Percentiles rank a stretch among this genome's conserved stretches.
Evolutionary conservation across 768 basidiomycete genomes (phyloP).

Genomic region (Tylopilus sp.): DNA sequence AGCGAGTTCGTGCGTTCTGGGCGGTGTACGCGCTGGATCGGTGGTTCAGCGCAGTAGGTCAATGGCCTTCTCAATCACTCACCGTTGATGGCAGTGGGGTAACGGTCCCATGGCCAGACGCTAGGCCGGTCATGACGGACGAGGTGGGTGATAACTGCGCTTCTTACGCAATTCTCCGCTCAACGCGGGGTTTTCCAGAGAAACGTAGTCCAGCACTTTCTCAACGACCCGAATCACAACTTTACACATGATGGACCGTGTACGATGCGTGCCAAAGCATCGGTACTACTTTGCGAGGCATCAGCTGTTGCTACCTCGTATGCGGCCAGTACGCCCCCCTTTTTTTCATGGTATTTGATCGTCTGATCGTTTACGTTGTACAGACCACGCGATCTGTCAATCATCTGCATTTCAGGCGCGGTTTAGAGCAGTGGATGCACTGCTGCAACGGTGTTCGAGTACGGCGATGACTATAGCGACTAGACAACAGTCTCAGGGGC

Average conservation of each 20-base stretch:
- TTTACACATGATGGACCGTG: conserved; percentile 5
- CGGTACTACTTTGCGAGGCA: conserved; percentile 37
- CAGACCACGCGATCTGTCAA: conserved; percentile 43
- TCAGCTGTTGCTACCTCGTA: conserved; percentile 26
- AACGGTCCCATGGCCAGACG: conserved; percentile 42
- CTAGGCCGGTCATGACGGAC: neutral
- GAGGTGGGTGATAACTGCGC: conserved; percentile 1
- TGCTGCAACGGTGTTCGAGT: conserved; percentile 36
- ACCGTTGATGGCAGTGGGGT: conserved; percentile 30
- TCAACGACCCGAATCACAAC: conserved; percentile 12
- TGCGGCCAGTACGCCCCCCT: conserved; percentile 23
- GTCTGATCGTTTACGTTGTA: neutral
- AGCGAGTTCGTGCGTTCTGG: conserved; percentile 41
- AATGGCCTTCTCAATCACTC: conserved; percentile 13
- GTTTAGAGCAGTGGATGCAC: conserved; percentile 43
- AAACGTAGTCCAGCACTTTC: conserved; percentile 15
- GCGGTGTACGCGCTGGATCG: conserved; percentile 33
- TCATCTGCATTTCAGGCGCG: conserved; percentile 40
- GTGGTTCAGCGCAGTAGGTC: conserved; percentile 29
- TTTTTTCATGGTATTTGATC: neutral
- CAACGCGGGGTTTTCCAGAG: neutral
- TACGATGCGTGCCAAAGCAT: conserved; percentile 26
- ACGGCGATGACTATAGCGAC: conserved; percentile 8
- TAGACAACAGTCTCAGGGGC: neutral
- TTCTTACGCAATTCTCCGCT: neutral